phyloP scores from a whole-genome alignment of 768 basidiomycete genomes.

The Pluteus cervinus region DNA sequence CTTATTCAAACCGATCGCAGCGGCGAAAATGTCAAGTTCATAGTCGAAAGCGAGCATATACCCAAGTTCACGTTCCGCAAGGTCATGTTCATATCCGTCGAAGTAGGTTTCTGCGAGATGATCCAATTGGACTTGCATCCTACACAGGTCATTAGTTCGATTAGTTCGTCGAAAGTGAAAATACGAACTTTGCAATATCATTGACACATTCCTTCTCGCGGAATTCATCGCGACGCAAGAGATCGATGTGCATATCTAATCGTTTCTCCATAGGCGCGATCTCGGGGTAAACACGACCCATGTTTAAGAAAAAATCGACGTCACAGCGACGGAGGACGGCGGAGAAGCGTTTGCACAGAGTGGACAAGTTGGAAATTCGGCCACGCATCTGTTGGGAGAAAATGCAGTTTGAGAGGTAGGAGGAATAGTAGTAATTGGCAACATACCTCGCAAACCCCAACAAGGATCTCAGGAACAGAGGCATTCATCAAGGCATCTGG shows the following conservation, averaged over 20 bases:
- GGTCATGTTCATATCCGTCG: conserved; percentile 72
- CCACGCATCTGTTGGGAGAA: conserved; percentile 61
- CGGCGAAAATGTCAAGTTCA: conserved; percentile 92
- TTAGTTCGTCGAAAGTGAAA: not conserved
- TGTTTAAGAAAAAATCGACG: conserved; percentile 78
- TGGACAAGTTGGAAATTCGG: conserved; percentile 73
- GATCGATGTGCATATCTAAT: conserved; percentile 86
- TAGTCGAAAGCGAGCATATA: conserved; percentile 78
- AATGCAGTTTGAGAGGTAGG: conserved; percentile 6
- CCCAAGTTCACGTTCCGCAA: conserved; percentile 86
- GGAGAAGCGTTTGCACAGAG: conserved; percentile 85
- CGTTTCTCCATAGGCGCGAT: conserved; percentile 85
- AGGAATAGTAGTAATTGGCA: not conserved
- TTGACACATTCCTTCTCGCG: conserved; percentile 89
- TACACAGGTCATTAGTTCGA: conserved; percentile 23
- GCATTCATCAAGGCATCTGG: conserved; percentile 84
- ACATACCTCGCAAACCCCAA: conserved; percentile 90
- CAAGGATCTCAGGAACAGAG: conserved; percentile 75
- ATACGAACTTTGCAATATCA: conserved; percentile 76
- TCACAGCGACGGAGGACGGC: conserved; percentile 77
- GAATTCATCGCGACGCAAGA: conserved; percentile 84
- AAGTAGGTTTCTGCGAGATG: conserved; percentile 90
- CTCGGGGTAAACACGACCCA: conserved; percentile 80
- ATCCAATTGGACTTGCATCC: conserved; percentile 90
- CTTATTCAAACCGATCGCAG: conserved; percentile 85